A percentile compares a stretch with the other conserved stretches of the same genome.
Conservation (phyloP, 352 stramenopile species). For the Thalassiosira mediterranea region DNA sequence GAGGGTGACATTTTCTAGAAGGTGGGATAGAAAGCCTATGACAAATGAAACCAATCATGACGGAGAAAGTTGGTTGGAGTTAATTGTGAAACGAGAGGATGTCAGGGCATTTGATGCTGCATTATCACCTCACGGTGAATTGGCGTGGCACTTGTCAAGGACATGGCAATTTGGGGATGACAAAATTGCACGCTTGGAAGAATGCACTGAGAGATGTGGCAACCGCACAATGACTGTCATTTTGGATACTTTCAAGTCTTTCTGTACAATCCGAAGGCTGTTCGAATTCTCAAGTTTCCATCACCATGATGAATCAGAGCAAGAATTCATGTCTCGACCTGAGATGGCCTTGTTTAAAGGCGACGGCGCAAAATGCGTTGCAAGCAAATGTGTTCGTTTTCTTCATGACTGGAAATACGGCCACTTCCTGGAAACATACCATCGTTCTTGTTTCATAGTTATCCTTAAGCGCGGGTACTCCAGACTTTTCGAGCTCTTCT, state of each 20-base stretch:
- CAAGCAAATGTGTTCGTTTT: slow-evolving; percentile 1
- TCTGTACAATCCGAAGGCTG: background rate
- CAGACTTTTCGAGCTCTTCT: background rate
- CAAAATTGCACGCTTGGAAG: background rate
- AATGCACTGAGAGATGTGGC: background rate
- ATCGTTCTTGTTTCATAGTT: too few relatives aligned
- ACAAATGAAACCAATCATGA: background rate
- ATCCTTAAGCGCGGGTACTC: too few relatives aligned
- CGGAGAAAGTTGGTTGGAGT: slow-evolving; percentile 12
- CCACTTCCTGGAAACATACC: too few relatives aligned
- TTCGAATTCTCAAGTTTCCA: background rate
- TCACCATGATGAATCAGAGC: background rate
- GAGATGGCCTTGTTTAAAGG: background rate
- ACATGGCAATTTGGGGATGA: background rate
- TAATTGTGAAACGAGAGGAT: slow-evolving; percentile 4
- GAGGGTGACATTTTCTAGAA: background rate
- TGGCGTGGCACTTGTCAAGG: background rate
- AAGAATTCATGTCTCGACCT: background rate
- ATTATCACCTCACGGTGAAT: background rate
- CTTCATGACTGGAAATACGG: slow-evolving; percentile 13
- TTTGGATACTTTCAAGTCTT: slow-evolving; percentile 9
- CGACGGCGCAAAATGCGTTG: background rate
- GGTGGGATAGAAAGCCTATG: background rate
- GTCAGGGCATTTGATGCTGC: slow-evolving; percentile 8
- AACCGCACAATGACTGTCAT: slow-evolving; percentile 8